Base-by-base conservation (phyloP, 1,139 yeast genomes). In the Lodderomyces orthopsilosis region DNA sequence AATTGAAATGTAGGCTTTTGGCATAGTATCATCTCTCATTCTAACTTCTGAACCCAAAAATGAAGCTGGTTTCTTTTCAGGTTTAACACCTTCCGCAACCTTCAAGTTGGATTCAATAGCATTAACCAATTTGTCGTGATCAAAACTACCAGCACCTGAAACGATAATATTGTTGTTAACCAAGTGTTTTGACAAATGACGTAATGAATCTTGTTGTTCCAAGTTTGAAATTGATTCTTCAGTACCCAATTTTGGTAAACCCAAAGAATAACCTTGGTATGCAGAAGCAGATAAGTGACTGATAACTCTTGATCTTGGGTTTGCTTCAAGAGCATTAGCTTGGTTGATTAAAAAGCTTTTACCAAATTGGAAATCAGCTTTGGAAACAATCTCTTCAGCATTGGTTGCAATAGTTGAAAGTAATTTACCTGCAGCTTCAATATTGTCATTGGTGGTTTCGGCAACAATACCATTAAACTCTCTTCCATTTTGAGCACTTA, bases 11-110 rank as follows among this genome's bases (percentile, higher is more conserved):
- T 84, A 83, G 47, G 93, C 93, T 65, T 81, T 79, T 62, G 91
- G 88, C 63, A 83, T 64, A 55, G 90, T 85, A 67, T 86, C 95
- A 62, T 86, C 95, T 81, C 95, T 84, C 74, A 85, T 71, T 77
- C 90, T 82, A 54, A 85, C 82, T 66, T 86, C 94, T 43, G 93
- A 85, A 61, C 95, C 95, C 65, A 85, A 76, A 78, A 85, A 85
- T 37, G 79, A 62, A 47, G 84, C 79, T 47, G 79, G 73, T 52
- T 70, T 68, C 45, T 63, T 62, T 37, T 72, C 70, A 54, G 84
- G 82, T 62, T 78, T 80, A 47, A 71, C 65, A 49, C 86, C 88
- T 44, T 74, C 64, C 46, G 75, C 62, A 45, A 84, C 57, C 39
- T 66, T 56, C 50, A 78, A 62, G 44, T 69, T 63, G 49, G 70